Evolutionary conservation across 371 early-diverging fungal species (phyloP), one percentile per base, ranked within the genome.

Genomic region (Haplosporangium sp.): DNA sequence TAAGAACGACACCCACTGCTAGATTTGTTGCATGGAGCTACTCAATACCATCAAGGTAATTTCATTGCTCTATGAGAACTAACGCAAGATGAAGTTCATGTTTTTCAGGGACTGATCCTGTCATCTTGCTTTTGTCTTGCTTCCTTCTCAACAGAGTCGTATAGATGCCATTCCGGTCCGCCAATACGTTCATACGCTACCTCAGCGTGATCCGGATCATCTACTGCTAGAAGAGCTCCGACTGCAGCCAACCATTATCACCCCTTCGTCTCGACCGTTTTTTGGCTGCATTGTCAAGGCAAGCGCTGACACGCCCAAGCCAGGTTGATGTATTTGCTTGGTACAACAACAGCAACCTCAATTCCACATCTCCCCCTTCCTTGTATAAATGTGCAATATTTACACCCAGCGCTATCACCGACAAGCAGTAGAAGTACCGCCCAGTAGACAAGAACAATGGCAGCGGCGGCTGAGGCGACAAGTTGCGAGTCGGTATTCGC

Each of bases 241-340:
- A 55, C 59, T 55, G 18, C 70, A 70, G 38, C 64, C 64, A 54
- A 70, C 55, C 1, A 62, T 62, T 54, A 62, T 64, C 12, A 29
- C 63, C 41, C 63, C 62, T 36, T 69, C 63, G 23, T 53, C 59
- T 52, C 63, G 69, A 57, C 51, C 23, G 63, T 69, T 69, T 59
- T 69, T 58, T 69, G 62, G 69, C n/a, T 57, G 57, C 58, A n/a
- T 48, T 68, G 46, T 69, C 40, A 62, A 69, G 63, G 50, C 57
- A 51, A 62, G 43, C 67, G 0, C 61, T 12, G 41, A 47, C 13
- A 60, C 18, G 60, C 9, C 42, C 16, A 67, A 6, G 61, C 55
- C 54, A 60, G 36, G 47, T 16, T 52, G 67, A 66, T 23, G 65
- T 51, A 37, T 10, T 7, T 46, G 14, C 37, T 55, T 55, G 38